A percentile compares a stretch with the other conserved stretches of the same genome.
These are phyloP conservation scores for Globisporangium echinulatum DNA, from an alignment of 352 stramenopile species.

Conservation along the genomic window DNA sequence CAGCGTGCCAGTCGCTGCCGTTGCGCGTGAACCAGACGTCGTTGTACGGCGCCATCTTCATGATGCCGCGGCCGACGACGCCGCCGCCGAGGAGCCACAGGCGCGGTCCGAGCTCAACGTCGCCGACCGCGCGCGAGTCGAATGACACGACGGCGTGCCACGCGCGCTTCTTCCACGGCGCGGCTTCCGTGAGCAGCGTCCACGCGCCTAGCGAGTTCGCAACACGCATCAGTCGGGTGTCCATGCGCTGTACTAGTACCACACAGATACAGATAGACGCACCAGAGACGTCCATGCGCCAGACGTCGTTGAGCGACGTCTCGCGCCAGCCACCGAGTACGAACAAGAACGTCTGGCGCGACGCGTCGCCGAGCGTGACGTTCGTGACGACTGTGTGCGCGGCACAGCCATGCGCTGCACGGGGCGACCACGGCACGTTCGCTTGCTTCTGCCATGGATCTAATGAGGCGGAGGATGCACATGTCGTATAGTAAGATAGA, in stretches of 20 bases:
- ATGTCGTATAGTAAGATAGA: not conserved
- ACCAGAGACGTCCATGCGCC: slow-evolving; percentile 43
- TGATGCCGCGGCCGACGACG: slow-evolving; percentile 60
- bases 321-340: slow-evolving; percentile 65
- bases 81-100: slow-evolving; percentile 76
- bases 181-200: slow-evolving; percentile 24
- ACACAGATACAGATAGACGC: not conserved
- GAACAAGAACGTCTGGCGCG: slow-evolving; percentile 45
- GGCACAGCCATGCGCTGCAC: slow-evolving; percentile 54
- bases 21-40: slow-evolving; percentile 74
- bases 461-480: not conserved
- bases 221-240: too few relatives aligned
- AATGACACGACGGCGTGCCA: slow-evolving; percentile 77
- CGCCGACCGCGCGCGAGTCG: slow-evolving; percentile 51
- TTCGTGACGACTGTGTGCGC: slow-evolving; percentile 48
- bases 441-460: slow-evolving; percentile 35
- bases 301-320: slow-evolving; percentile 63
- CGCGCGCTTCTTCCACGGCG: slow-evolving; percentile 60
- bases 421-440: slow-evolving; percentile 40
- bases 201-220: slow-evolving; percentile 18
- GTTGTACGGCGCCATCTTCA: slow-evolving; percentile 65
- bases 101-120: slow-evolving; percentile 51
- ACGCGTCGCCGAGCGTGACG: slow-evolving; percentile 41
- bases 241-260: too few relatives aligned
- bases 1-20: slow-evolving; percentile 39